Percentiles rank a stretch among this genome's conserved stretches.
Conservation (phyloP, 257 asterid species). For the Oldenlandia corymbosa region DNA sequence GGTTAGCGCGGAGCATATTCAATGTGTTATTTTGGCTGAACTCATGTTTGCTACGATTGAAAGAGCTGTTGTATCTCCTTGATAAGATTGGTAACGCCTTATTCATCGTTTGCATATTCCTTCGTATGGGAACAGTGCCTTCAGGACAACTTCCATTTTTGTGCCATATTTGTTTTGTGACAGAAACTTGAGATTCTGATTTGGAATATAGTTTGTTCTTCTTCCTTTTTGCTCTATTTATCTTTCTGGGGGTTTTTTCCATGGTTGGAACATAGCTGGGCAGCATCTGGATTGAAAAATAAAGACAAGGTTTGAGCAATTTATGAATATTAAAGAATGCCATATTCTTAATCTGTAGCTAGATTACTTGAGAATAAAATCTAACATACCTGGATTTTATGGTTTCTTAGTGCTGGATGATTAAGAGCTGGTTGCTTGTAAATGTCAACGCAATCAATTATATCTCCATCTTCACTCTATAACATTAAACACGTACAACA, state of each 20-base stretch:
- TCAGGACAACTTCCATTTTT: constrained; percentile 60
- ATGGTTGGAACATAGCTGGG: constrained; percentile 29
- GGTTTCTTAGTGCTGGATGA: too few relatives aligned
- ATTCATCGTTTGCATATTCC: constrained; percentile 17
- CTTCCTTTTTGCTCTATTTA: not conserved
- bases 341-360: too few relatives aligned
- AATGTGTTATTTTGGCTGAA: constrained; percentile 18
- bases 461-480: too few relatives aligned
- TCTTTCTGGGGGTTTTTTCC: constrained; percentile 1
- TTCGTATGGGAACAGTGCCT: constrained; percentile 62
- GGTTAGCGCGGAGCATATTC: constrained; percentile 32
- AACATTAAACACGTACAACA: too few relatives aligned
- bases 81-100: not conserved
- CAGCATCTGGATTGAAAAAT: constrained; percentile 26
- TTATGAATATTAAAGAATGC: too few relatives aligned
- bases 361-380: too few relatives aligned
- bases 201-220: constrained; percentile 6
- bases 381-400: too few relatives aligned
- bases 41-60: constrained; percentile 1
- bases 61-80: constrained; percentile 8
- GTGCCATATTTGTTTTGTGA: constrained; percentile 49
- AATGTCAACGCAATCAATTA: too few relatives aligned
- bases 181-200: too few relatives aligned
- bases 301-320: too few relatives aligned
- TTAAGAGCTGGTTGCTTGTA: too few relatives aligned